These are phyloP conservation scores for Colletotrichum cordylinicola DNA, from an alignment of 2,329 filamentous ascomycete genomes.

Conservation along the genomic window DNA sequence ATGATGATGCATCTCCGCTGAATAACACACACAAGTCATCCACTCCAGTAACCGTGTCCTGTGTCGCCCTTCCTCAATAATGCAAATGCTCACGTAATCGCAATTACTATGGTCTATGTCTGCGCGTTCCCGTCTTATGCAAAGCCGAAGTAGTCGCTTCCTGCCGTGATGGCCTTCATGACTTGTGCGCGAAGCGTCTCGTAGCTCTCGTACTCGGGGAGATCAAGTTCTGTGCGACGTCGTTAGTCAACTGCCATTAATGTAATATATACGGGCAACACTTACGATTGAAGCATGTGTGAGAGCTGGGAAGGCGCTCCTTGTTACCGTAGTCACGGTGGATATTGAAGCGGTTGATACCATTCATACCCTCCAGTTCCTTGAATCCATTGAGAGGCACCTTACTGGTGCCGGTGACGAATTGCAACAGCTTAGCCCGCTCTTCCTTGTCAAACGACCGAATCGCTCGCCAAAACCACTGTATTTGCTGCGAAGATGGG, in stretches of 20 bases:
- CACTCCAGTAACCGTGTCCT: constrained; percentile 2
- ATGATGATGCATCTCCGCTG: background rate
- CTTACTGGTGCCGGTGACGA: constrained; percentile 98
- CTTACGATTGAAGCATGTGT: constrained; percentile 99
- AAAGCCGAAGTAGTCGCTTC: constrained; percentile 97
- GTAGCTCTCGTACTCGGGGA: constrained; percentile 98
- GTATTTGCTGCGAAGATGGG: constrained; percentile 91
- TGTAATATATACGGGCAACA: constrained; percentile 31
- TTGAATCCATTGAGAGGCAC: constrained; percentile 99
- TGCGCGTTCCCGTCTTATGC: constrained; percentile 61
- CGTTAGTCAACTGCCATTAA: background rate
- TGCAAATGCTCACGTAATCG: constrained; percentile 18
- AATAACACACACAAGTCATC: constrained; percentile 6
- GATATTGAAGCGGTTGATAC: constrained; percentile 97
- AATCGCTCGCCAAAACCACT: constrained; percentile 99
- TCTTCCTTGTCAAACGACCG: constrained; percentile 99
- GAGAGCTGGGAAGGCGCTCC: constrained; percentile 91
- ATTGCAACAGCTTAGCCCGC: constrained; percentile 94
- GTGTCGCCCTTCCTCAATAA: constrained; percentile 10
- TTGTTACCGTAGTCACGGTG: constrained; percentile 98
- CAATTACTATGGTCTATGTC: constrained; percentile 14
- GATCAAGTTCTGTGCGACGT: constrained; percentile 80
- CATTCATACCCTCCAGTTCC: constrained; percentile 99
- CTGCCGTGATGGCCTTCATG: constrained; percentile 95
- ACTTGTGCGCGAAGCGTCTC: constrained; percentile 86